Base-by-base conservation (phyloP, 352 stramenopile genomes). In the Globisporangium rhizosaccharum region DNA sequence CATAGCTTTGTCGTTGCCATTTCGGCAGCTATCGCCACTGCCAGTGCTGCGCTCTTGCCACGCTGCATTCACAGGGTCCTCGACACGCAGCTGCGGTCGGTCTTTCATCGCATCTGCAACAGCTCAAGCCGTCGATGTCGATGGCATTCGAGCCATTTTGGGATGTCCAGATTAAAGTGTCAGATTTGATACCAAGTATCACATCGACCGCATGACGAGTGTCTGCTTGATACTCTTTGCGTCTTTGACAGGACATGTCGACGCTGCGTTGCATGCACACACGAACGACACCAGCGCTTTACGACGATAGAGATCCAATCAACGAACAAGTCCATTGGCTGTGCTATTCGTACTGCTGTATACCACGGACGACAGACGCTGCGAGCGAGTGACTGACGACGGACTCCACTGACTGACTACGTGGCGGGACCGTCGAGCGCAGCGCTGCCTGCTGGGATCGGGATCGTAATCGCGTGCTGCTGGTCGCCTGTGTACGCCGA, bases 401-500 rank as follows among this genome's bases (percentile, higher is more conserved):
- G 11, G 44, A 26, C 44, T 18, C 20, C 9, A 28, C n/a, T 49
- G 17, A 28, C 33, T 39, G 33, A 39, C 36, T 62, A 61, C 18
- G 41, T 23, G 10, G 53, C 48, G 15, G 28, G 17, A 25, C 44
- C 50, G 8, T 66, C 52, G 37, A 62, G 53, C 20, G 53, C 45
- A 7, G 59, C 53, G 2, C 26, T 18, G 59, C 46, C 46, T 14
- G 46, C 42, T 46, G 74, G 48, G 51, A 76, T 36, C 33, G 51
- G 45, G 60, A 71, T 66, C 51, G 68, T 57, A 44, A 75, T 65
- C 3, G 66, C 62, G 11, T 71, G 62, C 57, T 57, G 63, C 62
- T 80, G 70, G 44, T 51, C 51, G 25, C 69, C 72, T 71, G 76
- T 75, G 73, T 88, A 86, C 53, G 68, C 66, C 44, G 78, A 76